Evolutionary conservation across 106 monocot species (phyloP).

Genomic region (Acorus calamus): DNA sequence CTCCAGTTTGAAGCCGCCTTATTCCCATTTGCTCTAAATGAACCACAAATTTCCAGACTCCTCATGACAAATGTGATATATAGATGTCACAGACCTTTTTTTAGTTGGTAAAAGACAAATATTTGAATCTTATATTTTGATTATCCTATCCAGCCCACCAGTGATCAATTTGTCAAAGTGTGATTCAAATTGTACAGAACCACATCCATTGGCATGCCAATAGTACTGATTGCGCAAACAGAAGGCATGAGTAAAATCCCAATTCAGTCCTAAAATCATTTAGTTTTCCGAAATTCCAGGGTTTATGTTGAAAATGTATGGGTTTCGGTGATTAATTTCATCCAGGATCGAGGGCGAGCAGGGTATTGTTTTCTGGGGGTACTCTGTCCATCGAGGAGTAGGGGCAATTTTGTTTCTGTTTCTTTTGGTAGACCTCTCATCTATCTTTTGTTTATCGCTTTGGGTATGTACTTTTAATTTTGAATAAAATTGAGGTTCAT

Average conservation of each 20-base stretch:
- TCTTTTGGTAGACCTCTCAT: no score
- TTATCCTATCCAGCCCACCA: conserved; percentile 71
- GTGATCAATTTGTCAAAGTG: conserved; percentile 57
- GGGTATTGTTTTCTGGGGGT: no score
- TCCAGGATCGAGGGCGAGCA: no score
- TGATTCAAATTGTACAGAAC: conserved; percentile 62
- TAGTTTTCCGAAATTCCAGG: no score
- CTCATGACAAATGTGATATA: conserved; percentile 77
- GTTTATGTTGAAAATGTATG: no score
- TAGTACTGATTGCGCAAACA: conserved; percentile 39
- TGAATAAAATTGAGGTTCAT: no score
- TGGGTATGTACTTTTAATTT: no score
- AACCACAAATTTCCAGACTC: conserved; percentile 64
- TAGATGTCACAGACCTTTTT: conserved; percentile 59
- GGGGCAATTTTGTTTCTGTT: no score
- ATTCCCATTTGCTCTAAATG: conserved; percentile 47
- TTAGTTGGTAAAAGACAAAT: conserved; percentile 47
- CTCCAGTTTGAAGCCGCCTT: conserved; percentile 69
- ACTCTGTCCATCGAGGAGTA: no score
- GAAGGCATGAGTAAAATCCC: conserved; percentile 48
- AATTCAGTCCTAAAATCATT: no score
- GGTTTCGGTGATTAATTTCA: no score
- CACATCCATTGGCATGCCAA: conserved; percentile 80
- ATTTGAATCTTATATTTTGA: conserved; percentile 71
- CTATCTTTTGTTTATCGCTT: no score